A percentile compares a stretch with the other conserved stretches of the same genome.
Evolutionary conservation across 1,284 basidiomycete genomes (phyloP).

Genomic region (Trametes versicolor): DNA sequence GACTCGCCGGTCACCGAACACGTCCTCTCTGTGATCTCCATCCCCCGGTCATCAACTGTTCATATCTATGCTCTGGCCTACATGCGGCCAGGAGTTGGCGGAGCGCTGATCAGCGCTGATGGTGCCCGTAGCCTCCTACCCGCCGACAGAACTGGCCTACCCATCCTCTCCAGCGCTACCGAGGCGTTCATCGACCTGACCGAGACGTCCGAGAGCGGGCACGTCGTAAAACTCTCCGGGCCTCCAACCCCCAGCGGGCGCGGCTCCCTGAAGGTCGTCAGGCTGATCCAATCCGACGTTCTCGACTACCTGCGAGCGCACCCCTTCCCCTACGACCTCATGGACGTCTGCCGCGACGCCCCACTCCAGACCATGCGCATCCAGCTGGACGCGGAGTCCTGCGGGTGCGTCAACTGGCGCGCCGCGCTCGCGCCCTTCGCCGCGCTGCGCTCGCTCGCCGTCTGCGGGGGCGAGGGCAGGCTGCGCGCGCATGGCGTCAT

Average conservation of each 20-base stretch:
- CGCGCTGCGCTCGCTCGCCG: background rate
- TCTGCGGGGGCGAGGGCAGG: background rate
- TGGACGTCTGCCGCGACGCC: background rate
- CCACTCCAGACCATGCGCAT: background rate
- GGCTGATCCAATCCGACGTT: background rate
- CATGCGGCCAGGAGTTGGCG: background rate
- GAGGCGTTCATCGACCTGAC: background rate
- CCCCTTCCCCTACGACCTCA: background rate
- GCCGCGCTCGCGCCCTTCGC: background rate
- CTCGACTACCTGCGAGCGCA: background rate
- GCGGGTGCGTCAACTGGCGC: background rate
- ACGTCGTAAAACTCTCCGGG: no score
- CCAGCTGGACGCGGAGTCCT: background rate
- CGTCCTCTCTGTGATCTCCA: background rate
- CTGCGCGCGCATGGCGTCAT: no score
- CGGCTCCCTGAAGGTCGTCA: background rate
- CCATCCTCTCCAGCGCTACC: background rate
- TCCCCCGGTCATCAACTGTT: background rate
- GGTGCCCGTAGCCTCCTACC: background rate
- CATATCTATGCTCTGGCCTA: background rate
- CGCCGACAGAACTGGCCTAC: background rate
- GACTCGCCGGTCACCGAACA: background rate
- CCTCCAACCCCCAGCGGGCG: background rate
- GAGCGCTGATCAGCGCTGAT: background rate
- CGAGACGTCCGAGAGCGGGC: no score